A percentile compares a stretch with the other conserved stretches of the same genome.
These are phyloP conservation scores for Physcomitrium patens DNA, from an alignment of 225 moss, liverwort and hornwort genomes.

Conservation along the genomic window DNA sequence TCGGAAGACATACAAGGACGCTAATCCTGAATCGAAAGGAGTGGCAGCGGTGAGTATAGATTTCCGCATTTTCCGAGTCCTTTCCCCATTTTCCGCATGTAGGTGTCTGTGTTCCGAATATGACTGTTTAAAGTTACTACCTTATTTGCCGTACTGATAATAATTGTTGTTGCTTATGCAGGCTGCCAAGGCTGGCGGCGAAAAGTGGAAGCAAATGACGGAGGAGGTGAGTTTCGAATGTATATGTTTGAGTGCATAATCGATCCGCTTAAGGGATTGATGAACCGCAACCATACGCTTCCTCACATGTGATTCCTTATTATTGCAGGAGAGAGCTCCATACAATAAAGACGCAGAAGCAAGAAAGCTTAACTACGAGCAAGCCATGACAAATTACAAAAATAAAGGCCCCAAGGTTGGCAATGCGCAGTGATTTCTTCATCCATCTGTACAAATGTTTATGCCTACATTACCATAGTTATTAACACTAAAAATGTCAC, in stretches of 20 bases:
- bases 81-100: too few relatives aligned
- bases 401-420: constrained; percentile 48
- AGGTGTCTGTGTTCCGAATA: neutral
- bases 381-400: constrained; percentile 49
- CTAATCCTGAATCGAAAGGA: constrained; percentile 53
- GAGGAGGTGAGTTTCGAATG: constrained; percentile 35
- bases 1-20: constrained; percentile 56
- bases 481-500: neutral
- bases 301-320: neutral
- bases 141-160: neutral
- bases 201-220: constrained; percentile 50
- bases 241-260: neutral
- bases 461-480: neutral
- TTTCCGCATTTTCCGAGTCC: neutral
- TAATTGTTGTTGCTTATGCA: neutral
- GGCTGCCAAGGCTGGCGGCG: constrained; percentile 50
- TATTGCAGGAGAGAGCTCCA: constrained; percentile 48
- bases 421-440: neutral
- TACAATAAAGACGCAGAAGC: constrained; percentile 48
- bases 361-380: constrained; percentile 50
- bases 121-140: neutral
- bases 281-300: neutral
- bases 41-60: constrained; percentile 46
- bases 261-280: neutral
- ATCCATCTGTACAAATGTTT: neutral